A percentile compares a stretch with the other conserved stretches of the same genome.
phyloP scores from a whole-genome alignment of 495 filamentous ascomycete genomes.

The Penicillium mononematosum region DNA sequence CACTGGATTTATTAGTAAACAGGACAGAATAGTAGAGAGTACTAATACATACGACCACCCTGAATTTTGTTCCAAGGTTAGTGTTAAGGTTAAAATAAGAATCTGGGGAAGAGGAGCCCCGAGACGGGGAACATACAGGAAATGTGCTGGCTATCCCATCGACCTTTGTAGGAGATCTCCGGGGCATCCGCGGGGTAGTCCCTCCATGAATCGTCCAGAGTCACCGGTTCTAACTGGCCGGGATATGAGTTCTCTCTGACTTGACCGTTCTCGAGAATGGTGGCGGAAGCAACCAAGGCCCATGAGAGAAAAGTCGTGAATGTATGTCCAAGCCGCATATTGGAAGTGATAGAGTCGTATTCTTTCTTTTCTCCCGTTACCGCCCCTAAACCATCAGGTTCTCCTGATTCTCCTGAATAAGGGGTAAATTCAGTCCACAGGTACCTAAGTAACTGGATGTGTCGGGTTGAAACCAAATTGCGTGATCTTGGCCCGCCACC shows the following conservation, averaged over 20 bases:
- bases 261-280: conserved; percentile 66
- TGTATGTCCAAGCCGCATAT: conserved; percentile 21
- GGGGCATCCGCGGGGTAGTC: conserved; percentile 55
- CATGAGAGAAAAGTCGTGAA: conserved; percentile 15
- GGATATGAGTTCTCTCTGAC: conserved; percentile 40
- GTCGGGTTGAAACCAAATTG: not conserved
- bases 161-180: conserved; percentile 67
- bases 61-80: conserved; percentile 17
- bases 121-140: conserved; percentile 58
- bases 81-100: conserved; percentile 4
- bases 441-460: too few relatives aligned
- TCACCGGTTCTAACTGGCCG: conserved; percentile 28
- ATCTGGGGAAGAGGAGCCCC: conserved; percentile 2
- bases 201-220: conserved; percentile 38
- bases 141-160: conserved; percentile 65
- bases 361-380: conserved; percentile 1
- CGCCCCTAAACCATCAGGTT: not conserved
- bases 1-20: conserved; percentile 28
- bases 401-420: not conserved
- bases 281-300: conserved; percentile 31
- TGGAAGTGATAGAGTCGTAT: conserved; percentile 3
- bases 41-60: conserved; percentile 42
- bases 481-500: conserved; percentile 9
- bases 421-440: not conserved
- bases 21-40: not conserved